Base-by-base conservation (phyloP, 805 yeast genomes). In the Metschnikowia kunwiensis region DNA sequence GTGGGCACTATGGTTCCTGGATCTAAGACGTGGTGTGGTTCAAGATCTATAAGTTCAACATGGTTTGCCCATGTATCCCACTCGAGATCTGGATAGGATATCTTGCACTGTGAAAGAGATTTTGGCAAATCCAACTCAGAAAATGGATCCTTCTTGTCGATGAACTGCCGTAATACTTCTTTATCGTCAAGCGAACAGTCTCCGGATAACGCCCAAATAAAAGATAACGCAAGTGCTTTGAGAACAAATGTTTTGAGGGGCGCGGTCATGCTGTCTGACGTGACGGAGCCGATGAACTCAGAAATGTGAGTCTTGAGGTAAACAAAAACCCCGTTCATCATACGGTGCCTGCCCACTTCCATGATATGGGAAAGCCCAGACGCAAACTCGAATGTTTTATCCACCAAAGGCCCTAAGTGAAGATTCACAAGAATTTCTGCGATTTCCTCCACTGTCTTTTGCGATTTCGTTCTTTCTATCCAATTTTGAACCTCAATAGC, bases 1-100 rank as follows among this genome's bases (percentile, higher is more conserved):
- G 97, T 91, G 0, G 94, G 85, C 7, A 91, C 72, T 1, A 91
- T 76, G 0, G 78, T 55, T 45, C 77, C 80, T 1, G 95, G 78
- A 27, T 72, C 65, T 6, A 70, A 53, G 1, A 87, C 74, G 28
- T 80, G 73, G 16, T 77, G 76, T 0, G 82, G 72, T 28, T 80
- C 84, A 3, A 83, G 53, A 5, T 71, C 70, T 1, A 60, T 45
- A 1, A 44, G 40, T 0, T 73, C 72, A 0, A 82, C 75, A 7
- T 48, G 44, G 0, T 51, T 33, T 5, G 50, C 40, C 70, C 75
- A 68, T 3, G 62, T 44, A 2, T 44, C 46, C 81, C 85, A 77
- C 1, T 61, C 60, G 7, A 70, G 68, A 2, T 66, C 72, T 0
- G 76, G 71, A 1, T 68, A 52, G 0, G 72, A 51, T 3, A 75